Evolutionary conservation across 768 basidiomycete species (phyloP), one percentile per base, ranked within the genome.

Genomic region (Amanita brunnescens): DNA sequence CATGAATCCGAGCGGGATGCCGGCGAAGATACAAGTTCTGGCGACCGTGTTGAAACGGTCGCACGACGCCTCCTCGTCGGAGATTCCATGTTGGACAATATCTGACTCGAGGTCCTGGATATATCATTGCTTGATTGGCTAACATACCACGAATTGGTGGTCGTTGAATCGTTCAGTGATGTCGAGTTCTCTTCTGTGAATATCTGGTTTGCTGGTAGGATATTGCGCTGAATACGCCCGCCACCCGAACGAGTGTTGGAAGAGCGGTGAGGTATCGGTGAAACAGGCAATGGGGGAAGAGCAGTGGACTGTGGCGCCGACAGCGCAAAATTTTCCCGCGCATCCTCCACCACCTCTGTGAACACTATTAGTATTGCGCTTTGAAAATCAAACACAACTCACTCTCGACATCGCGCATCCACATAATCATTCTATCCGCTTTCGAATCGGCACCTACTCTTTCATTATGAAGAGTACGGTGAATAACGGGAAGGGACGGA

Each of bases 371-470:
- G 48, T 55, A 48, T 39, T 58, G n/a, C 13, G 4, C 20, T 20
- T 26, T 18, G 34, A 8, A 41, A 52, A 18, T 29, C 16, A 26
- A 46, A 24, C 42, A 26, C 32, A 7, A 78, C 87, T 61, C 63
- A 90, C 89, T 84, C 67, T 91, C 88, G 13, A 90, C 85, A 53
- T 81, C 87, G 57, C 78, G 78, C 67, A 89, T 85, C 90, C 90
- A 91, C 47, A 85, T 68, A 1, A 80, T 76, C 84, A 91, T 82
- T 47, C 88, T 73, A 57, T 91, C 87, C 53, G 61, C 66, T 44
- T 70, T 67, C 33, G 72, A 74, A 55, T 83, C 84, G 23, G 72
- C 76, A 24, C 73, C 78, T 16, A 78, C 58, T 35, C 69, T 74
- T 53, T 80, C 78, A 57, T 69, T 78, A 38, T 73, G 75, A 29